Conservation (phyloP, 345 rosid genomes). For the Mercurialis annua region DNA sequence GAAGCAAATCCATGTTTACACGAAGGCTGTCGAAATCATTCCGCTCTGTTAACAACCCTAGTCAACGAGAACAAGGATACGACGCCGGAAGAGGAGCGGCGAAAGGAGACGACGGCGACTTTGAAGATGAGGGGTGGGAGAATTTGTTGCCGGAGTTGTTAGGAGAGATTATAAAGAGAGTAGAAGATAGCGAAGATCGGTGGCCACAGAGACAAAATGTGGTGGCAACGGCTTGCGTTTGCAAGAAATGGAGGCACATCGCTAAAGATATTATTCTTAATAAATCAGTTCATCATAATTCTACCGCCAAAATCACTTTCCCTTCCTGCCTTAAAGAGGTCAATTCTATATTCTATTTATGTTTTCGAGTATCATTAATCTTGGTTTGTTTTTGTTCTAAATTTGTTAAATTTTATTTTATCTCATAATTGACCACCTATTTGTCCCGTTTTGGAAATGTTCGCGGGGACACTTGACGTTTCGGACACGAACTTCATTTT, state of each 20-base stretch:
- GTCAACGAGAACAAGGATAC: no score
- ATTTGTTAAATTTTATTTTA: no score
- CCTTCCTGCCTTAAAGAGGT: conserved; percentile 94
- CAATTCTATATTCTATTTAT: not conserved
- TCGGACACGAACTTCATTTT: not conserved
- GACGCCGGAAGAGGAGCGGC: conserved; percentile 15
- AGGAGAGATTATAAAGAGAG: conserved; percentile 71
- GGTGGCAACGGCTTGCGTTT: conserved; percentile 74
- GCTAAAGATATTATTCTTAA: conserved; percentile 61
- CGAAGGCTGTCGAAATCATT: no score
- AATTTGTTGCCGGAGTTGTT: conserved; percentile 74
- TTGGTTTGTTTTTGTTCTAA: not conserved
- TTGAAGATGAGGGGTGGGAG: conserved; percentile 48
- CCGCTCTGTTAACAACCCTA: no score
- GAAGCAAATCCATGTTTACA: no score
- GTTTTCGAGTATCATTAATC: not conserved
- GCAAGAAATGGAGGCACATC: conserved; percentile 80
- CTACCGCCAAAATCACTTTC: conserved; percentile 64
- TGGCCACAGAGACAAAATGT: conserved; percentile 77
- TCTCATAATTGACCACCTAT: no score
- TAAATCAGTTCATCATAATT: conserved; percentile 38
- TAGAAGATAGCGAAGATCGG: conserved; percentile 63
- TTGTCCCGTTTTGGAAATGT: no score
- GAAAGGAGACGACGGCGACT: conserved; percentile 8
- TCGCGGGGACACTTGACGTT: not conserved